Evolutionary conservation across 1,284 basidiomycete genomes (phyloP), one percentile per base, ranked within the genome.

Genomic region (Cutaneotrichosporon sp.): DNA sequence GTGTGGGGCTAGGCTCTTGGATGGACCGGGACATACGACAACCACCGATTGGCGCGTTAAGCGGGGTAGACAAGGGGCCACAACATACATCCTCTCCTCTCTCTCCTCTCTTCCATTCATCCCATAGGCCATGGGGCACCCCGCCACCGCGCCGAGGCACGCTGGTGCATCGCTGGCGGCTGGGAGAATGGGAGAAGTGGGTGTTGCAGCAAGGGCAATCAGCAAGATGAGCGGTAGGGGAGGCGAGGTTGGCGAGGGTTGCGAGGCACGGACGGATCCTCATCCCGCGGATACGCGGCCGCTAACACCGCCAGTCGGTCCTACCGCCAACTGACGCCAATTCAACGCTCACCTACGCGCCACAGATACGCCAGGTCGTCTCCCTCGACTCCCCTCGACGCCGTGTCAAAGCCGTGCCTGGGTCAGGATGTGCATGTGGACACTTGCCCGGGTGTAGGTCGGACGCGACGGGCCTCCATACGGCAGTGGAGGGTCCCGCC

Each of bases 1-100:
- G n/a, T n/a, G n/a, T n/a, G n/a, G n/a, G n/a, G n/a, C n/a, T n/a
- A n/a, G n/a, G n/a, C n/a, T n/a, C n/a, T n/a, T 29, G 29, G 29
- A 29, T 29, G 29, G 29, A 4, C 29, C 29, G 29, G 29, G 9
- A 29, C 29, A 29, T 29, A n/a, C n/a, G n/a, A n/a, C n/a, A n/a
- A n/a, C n/a, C n/a, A n/a, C n/a, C n/a, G 51, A 53, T 53, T 53
- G 51, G 51, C 51, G 34, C 33, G 51, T 53, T 53, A 53, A 53
- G 22, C 51, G 51, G 18, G 18, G 18, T 9, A 29, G 29, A 29
- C 29, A 29, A 29, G 29, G 29, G 29, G 29, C 29, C 29, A 29
- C 29, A 29, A 29, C 29, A 29, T 29, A n/a, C n/a, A n/a, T n/a
- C n/a, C n/a, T n/a, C n/a, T n/a, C n/a, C n/a, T n/a, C n/a, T n/a